Conservation (phyloP, 2,329 filamentous ascomycete species). For the Aureobasidium sp. region DNA sequence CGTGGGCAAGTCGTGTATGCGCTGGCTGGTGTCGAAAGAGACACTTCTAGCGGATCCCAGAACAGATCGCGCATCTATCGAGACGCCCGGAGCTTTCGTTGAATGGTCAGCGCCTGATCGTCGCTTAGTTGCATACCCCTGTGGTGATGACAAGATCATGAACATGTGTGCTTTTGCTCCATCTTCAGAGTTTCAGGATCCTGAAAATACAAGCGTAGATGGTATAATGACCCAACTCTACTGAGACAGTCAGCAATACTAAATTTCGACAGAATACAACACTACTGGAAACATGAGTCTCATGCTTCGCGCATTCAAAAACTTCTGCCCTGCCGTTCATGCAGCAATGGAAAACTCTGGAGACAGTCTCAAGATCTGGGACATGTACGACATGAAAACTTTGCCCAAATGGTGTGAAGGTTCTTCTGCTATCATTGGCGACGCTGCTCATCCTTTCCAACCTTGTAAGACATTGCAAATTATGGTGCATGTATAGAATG, state of each 20-base stretch:
- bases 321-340: conserved; percentile 7
- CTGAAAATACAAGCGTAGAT: not conserved
- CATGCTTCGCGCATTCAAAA: conserved; percentile 7
- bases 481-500: no score
- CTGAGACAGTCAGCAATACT: not conserved
- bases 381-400: conserved; percentile 14
- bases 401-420: conserved; percentile 10
- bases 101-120: conserved; percentile 7
- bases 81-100: conserved; percentile 4
- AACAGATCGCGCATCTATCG: not conserved
- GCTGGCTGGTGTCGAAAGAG: conserved; percentile 11
- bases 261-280: not conserved
- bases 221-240: not conserved
- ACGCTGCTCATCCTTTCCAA: conserved; percentile 13
- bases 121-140: conserved; percentile 7
- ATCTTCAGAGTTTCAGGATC: conserved; percentile 2
- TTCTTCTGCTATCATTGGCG: conserved; percentile 6
- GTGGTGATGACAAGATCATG: conserved; percentile 11
- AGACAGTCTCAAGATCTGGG: conserved; percentile 11
- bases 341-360: conserved; percentile 9
- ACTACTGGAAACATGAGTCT: conserved; percentile 1
- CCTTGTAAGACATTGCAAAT: conserved; percentile 5
- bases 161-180: conserved; percentile 12
- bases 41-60: not conserved
- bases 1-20: conserved; percentile 8